Evolutionary conservation across 2,329 filamentous ascomycete genomes (phyloP), one percentile per base, ranked within the genome.

Genomic region (Microascus cirrosus): DNA sequence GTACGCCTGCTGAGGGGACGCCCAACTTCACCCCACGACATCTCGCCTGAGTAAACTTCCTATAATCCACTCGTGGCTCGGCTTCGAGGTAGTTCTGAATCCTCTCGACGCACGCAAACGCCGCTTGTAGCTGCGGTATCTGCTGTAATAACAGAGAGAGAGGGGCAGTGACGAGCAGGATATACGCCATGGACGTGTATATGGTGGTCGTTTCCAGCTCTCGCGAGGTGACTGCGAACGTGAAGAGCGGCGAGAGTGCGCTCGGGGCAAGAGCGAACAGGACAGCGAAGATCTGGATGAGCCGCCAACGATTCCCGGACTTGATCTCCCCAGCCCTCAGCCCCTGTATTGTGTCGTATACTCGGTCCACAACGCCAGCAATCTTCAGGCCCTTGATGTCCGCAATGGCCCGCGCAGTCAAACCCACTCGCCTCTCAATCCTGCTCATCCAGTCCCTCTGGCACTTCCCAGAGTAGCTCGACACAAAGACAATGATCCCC

Each of bases 71-170:
- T 0, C 63, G 64, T 0, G 65, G 60, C 6, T 68, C 65, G 1
- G 58, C 50, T 1, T 70, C 70, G 1, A 77, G 60, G n/a, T 72
- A 74, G 0, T 58, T 62, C 48, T 74, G 72, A 1, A 76, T 68
- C 2, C 72, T 66, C 25, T 62, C 59, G 6, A 70, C 58, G 55
- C 71, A 73, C 1, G 67, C 63, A 22, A 73, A 42, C 0, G 65
- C 67, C 0, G 69, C 64, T 15, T 73, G 60, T 0, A 74, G 54
- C 0, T 36, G 28, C 0, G 72, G 71, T 2, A 73, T 60, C 1
- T 55, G 59, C 50, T 74, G 68, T 12, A 75, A 68, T 0, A 74
- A 50, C 3, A 50, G 28, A 0, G 62, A 52, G 0, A 75, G 60
- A 0, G 73, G 73, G 1, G 59, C 57, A 0, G 68, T 64, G 1